Percentiles rank a stretch among this genome's conserved stretches.
These are phyloP conservation scores for Fusarium udum DNA, from an alignment of 2,329 filamentous ascomycete species.

Conservation along the genomic window DNA sequence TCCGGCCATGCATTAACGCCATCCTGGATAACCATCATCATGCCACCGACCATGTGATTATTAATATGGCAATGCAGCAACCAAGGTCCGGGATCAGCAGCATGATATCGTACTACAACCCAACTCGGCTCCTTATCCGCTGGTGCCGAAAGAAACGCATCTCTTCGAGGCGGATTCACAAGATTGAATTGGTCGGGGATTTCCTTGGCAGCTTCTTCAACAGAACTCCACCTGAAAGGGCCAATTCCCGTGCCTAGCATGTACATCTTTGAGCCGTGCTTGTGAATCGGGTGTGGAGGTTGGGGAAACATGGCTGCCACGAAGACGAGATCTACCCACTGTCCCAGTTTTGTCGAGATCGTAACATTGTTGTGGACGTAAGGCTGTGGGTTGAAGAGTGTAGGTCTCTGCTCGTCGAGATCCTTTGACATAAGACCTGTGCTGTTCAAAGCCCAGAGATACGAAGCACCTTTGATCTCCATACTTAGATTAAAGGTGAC, in stretches of 20 bases:
- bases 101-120: constrained; percentile 64
- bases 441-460: constrained; percentile 63
- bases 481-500: constrained; percentile 57
- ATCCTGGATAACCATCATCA: constrained; percentile 63
- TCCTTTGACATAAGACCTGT: constrained; percentile 52
- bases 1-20: constrained; percentile 55
- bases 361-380: constrained; percentile 55
- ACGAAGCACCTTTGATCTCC: constrained; percentile 54
- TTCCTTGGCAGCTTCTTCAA: constrained; percentile 60
- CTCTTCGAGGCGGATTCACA: constrained; percentile 62
- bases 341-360: constrained; percentile 55
- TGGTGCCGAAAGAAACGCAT: constrained; percentile 48
- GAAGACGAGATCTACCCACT: constrained; percentile 67
- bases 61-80: constrained; percentile 66
- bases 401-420: constrained; percentile 51
- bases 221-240: constrained; percentile 60
- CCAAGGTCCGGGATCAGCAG: constrained; percentile 62
- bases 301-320: constrained; percentile 55
- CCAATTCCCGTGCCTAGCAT: constrained; percentile 63
- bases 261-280: constrained; percentile 70
- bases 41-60: constrained; percentile 63
- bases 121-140: constrained; percentile 44
- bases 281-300: constrained; percentile 68
- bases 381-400: constrained; percentile 56
- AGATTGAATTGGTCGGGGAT: constrained; percentile 65